phyloP scores from a whole-genome alignment of 139 green algal species.

The Micromonas pusilla region DNA sequence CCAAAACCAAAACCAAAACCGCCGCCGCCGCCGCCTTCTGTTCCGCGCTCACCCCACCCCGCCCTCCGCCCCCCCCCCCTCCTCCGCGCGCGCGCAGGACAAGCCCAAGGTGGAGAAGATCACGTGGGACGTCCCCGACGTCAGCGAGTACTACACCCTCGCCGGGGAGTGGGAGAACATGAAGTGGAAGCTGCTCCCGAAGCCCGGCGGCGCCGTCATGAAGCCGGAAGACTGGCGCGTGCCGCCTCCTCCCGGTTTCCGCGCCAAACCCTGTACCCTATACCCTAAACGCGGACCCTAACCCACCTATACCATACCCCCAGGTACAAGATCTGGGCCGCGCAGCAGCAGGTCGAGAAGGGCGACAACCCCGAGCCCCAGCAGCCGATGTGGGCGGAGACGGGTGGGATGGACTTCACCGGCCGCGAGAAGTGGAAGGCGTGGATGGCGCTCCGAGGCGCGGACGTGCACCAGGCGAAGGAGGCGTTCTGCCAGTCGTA shows the following conservation, averaged over 20 bases:
- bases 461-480: conserved; percentile 53
- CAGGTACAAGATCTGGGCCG: conserved; percentile 1
- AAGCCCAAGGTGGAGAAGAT: background rate
- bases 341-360: conserved; percentile 46
- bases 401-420: conserved; percentile 89
- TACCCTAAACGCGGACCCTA: too few species aligned
- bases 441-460: conserved; percentile 68
- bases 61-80: too few species aligned
- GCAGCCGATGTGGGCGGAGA: conserved; percentile 86
- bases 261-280: too few species aligned
- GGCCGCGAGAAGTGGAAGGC: conserved; percentile 73
- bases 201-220: background rate
- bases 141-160: conserved; percentile 18
- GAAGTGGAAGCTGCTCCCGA: conserved; percentile 20
- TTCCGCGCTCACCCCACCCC: background rate
- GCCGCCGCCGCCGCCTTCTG: background rate
- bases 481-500: conserved; percentile 62
- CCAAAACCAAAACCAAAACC: background rate
- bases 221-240: conserved; percentile 17
- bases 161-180: background rate
- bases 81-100: background rate
- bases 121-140: background rate
- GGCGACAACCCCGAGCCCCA: conserved; percentile 69
- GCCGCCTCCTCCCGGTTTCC: too few species aligned
- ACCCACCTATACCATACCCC: too few species aligned